Base-by-base conservation (phyloP, 2,329 filamentous ascomycete genomes). In the Penicillium sp. region DNA sequence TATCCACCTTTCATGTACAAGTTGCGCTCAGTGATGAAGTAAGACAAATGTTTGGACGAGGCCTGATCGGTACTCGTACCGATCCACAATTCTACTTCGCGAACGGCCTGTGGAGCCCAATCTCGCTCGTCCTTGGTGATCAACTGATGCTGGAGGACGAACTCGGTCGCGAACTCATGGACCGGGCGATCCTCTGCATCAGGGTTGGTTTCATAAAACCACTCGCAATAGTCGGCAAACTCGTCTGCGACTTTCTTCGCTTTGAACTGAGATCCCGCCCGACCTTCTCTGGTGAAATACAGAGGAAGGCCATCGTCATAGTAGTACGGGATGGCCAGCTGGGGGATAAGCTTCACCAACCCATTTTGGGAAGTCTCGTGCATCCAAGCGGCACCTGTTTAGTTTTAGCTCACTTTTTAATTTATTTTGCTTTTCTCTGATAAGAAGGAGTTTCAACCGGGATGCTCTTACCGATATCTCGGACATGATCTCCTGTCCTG, bases 1-100 rank as follows among this genome's bases (percentile, higher is more conserved):
- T 77, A 77, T n/a, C 75, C 75, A 36, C 74, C 75, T 60, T 76
- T 76, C 74, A 77, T 77, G 61, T 77, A 77, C 36, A 77, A 64
- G 59, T 77, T 77, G 47, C 75, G 65, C 62, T 77, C 75, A 1
- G 74, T 77, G 27, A 76, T 69, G 49, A 77, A 77, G 52, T 77
- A 77, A 49, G 69, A 71, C 46, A 77, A 64, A 60, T 77, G 68
- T 56, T 76, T 77, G 16, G 75, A 71, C 49, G 74, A 77, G 16
- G 75, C 75, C 52, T 73, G 65, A 44, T 76, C 74, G 29, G 73
- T 71, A 47, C 70, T 72, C 24, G 74, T 77, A 14, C 75, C 75
- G 40, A 77, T 72, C 75, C 75, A 77, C 24, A 76, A 61, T 58
- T 77, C 75, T 14, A 77, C 73, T 59, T 77, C 75, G 48, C 75